Evolutionary conservation across 2,329 filamentous ascomycete species (phyloP).

Genomic region (Pestalotiopsis sp.): DNA sequence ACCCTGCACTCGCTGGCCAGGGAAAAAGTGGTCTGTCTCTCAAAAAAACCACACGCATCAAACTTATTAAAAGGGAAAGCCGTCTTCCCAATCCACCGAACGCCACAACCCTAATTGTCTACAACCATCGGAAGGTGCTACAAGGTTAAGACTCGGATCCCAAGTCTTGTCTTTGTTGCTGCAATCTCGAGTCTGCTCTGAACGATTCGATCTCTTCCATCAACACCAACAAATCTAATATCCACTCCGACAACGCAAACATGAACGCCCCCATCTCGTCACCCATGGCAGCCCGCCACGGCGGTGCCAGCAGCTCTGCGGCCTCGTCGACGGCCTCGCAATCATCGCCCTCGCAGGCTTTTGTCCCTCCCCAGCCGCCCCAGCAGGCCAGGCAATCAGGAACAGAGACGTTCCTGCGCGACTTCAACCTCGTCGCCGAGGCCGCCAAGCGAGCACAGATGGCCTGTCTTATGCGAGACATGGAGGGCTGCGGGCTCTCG

Average conservation of each 20-base stretch:
- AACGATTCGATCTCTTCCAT: background rate
- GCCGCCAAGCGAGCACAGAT: slow-evolving; percentile 92
- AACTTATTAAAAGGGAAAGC: background rate
- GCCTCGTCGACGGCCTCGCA: slow-evolving; percentile 19
- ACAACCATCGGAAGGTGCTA: background rate
- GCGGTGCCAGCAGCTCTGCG: slow-evolving; percentile 15
- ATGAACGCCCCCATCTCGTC: slow-evolving; percentile 37
- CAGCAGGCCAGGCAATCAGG: slow-evolving; percentile 26
- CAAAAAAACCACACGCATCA: background rate
- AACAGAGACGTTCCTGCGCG: slow-evolving; percentile 68
- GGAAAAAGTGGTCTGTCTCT: background rate
- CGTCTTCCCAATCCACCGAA: background rate
- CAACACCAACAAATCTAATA: background rate
- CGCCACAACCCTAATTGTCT: slow-evolving; percentile 6
- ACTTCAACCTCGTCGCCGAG: slow-evolving; percentile 87
- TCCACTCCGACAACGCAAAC: background rate
- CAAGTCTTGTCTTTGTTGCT: background rate
- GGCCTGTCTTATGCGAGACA: slow-evolving; percentile 83
- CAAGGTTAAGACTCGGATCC: background rate
- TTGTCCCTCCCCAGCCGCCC: slow-evolving; percentile 27
- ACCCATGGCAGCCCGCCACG: slow-evolving; percentile 22
- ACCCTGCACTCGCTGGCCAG: background rate
- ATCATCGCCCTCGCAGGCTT: slow-evolving; percentile 18
- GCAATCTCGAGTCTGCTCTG: too few species aligned
- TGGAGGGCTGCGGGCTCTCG: slow-evolving; percentile 71